A percentile compares a stretch with the other conserved stretches of the same genome.
These are phyloP conservation scores for Umbelopsis sp. DNA, from an alignment of 371 early-diverging fungal species.

Conservation along the genomic window DNA sequence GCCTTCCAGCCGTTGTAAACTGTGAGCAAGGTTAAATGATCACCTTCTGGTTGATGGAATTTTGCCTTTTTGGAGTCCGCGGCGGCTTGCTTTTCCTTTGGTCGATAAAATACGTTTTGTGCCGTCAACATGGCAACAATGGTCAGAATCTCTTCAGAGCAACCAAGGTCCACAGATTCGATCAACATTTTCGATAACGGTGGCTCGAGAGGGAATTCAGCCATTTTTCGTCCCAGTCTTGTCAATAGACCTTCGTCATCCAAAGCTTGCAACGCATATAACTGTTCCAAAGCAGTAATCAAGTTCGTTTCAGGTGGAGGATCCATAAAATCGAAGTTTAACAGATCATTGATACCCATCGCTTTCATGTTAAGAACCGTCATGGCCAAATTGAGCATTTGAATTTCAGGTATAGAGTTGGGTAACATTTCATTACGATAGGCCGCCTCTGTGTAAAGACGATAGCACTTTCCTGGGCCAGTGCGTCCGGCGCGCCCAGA, in stretches of 20 bases:
- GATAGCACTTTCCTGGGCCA: constrained; percentile 95
- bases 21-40: constrained; percentile 93
- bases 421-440: constrained; percentile 97
- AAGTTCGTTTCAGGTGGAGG: constrained; percentile 94
- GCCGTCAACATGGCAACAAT: constrained; percentile 96
- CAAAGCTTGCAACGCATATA: constrained; percentile 94
- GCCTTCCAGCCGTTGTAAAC: constrained; percentile 96
- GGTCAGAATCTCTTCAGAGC: constrained; percentile 95
- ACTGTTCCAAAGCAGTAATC: constrained; percentile 90
- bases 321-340: constrained; percentile 97
- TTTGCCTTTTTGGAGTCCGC: constrained; percentile 96
- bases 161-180: constrained; percentile 86
- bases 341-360: constrained; percentile 95
- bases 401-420: constrained; percentile 97
- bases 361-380: constrained; percentile 93
- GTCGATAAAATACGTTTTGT: constrained; percentile 94
- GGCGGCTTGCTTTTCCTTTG: constrained; percentile 93
- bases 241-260: constrained; percentile 95
- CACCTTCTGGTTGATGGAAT: constrained; percentile 98
- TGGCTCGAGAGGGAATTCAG: constrained; percentile 97
- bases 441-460: constrained; percentile 96
- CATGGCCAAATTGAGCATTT: constrained; percentile 92
- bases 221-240: constrained; percentile 94
- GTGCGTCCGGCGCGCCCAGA: constrained; percentile 99
- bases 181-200: constrained; percentile 93